Evolutionary conservation across 1,284 basidiomycete genomes (phyloP).

Genomic region (Afroboletus lepidellus): DNA sequence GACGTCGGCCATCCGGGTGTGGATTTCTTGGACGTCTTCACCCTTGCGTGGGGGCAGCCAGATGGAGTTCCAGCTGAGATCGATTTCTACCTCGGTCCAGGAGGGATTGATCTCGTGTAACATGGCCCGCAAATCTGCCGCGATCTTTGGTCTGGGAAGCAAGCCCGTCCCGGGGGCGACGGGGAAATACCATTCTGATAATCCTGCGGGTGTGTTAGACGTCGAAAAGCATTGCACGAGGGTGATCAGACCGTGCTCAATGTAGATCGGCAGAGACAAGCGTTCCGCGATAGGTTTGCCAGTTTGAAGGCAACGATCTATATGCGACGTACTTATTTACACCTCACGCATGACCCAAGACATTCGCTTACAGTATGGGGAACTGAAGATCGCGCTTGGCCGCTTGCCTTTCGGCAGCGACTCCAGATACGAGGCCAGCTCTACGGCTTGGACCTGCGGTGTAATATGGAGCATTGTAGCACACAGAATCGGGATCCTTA

Average conservation of each 20-base stretch:
- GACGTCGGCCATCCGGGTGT: conserved; percentile 57
- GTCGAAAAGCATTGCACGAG: not conserved
- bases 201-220: conserved; percentile 43
- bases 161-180: conserved; percentile 65
- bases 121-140: conserved; percentile 49
- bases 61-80: conserved; percentile 59
- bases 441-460: conserved; percentile 68
- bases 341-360: not conserved
- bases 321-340: not conserved
- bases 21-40: conserved; percentile 64
- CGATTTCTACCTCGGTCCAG: conserved; percentile 63
- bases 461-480: not conserved
- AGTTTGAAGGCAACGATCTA: conserved; percentile 86
- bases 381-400: conserved; percentile 78
- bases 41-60: conserved; percentile 73
- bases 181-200: conserved; percentile 85
- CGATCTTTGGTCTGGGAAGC: conserved; percentile 64
- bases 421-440: conserved; percentile 64
- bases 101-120: conserved; percentile 57
- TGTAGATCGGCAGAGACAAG: conserved; percentile 66
- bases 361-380: conserved; percentile 65
- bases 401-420: conserved; percentile 64
- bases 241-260: conserved; percentile 64
- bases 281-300: conserved; percentile 60
- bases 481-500: conserved; percentile 24